Evolutionary conservation across 2,329 filamentous ascomycete genomes (phyloP).

Genomic region (Tolypocladium pustulatum): DNA sequence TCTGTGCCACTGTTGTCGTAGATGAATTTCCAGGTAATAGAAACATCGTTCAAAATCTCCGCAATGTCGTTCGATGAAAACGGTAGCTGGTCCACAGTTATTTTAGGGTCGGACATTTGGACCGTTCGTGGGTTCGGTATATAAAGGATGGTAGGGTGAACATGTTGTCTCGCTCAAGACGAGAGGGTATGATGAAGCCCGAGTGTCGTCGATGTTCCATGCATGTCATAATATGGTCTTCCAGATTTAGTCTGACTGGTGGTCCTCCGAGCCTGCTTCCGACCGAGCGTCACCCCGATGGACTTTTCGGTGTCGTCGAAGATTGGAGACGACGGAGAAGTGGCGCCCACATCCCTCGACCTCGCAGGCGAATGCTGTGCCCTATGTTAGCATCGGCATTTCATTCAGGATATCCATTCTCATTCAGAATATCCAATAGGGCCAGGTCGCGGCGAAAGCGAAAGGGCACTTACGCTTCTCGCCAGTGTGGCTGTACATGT

Average conservation of each 20-base stretch:
- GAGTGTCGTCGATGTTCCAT: neutral
- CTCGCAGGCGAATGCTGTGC: slow-evolving; percentile 78
- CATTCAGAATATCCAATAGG: neutral
- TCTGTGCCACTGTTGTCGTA: slow-evolving; percentile 7
- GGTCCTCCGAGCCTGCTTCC: slow-evolving; percentile 53
- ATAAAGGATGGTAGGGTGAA: neutral
- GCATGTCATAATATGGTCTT: neutral
- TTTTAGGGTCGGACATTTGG: neutral
- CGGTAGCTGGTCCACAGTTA: neutral
- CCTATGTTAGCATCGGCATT: neutral
- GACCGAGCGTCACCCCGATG: slow-evolving; percentile 62
- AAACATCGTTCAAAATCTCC: slow-evolving; percentile 3
- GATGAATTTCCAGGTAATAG: slow-evolving; percentile 4
- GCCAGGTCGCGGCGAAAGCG: neutral
- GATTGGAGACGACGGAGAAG: slow-evolving; percentile 94
- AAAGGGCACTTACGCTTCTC: slow-evolving; percentile 73
- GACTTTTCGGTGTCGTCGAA: slow-evolving; percentile 89
- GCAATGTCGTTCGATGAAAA: slow-evolving; percentile 1
- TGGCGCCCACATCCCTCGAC: slow-evolving; percentile 91
- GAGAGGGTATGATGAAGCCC: neutral
- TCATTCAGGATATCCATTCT: no score
- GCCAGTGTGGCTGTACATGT: slow-evolving; percentile 97
- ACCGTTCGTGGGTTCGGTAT: neutral
- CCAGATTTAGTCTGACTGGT: slow-evolving; percentile 42
- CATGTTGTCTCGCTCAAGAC: neutral